phyloP scores from a whole-genome alignment of 1,139 yeast genomes.

The Sugiyamaella novakii region DNA sequence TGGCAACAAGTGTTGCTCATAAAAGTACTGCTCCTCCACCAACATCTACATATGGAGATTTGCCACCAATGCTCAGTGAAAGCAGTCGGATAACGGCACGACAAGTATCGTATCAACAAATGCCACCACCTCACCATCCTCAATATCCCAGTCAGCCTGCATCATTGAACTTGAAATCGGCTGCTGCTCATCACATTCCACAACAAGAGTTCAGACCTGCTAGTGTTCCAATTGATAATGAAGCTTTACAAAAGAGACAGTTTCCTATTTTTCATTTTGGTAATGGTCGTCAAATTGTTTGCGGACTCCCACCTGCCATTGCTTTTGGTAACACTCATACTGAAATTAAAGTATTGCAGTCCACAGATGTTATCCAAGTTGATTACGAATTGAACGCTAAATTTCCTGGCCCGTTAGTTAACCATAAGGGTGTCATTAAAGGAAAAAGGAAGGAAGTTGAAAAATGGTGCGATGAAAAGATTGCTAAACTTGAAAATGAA shows the following conservation, averaged over 20 bases:
- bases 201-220: conserved; percentile 15
- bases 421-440: conserved; percentile 47
- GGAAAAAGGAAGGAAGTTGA: conserved; percentile 64
- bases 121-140: neutral
- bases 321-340: conserved; percentile 38
- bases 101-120: conserved; percentile 9
- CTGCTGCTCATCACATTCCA: conserved; percentile 14
- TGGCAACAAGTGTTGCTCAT: conserved; percentile 9
- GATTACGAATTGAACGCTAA: conserved; percentile 35
- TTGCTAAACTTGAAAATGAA: conserved; percentile 31
- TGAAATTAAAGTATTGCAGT: conserved; percentile 39
- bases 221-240: conserved; percentile 36
- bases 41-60: conserved; percentile 17
- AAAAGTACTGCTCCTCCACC: conserved; percentile 18
- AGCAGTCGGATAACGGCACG: conserved; percentile 5
- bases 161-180: conserved; percentile 20
- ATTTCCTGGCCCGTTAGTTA: conserved; percentile 66
- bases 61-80: conserved; percentile 11
- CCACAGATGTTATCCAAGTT: conserved; percentile 26
- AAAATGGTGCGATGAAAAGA: conserved; percentile 55
- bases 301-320: conserved; percentile 48
- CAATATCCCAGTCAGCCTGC: conserved; percentile 17
- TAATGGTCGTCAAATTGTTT: conserved; percentile 49
- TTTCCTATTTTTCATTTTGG: conserved; percentile 83
- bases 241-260: conserved; percentile 51